Evolutionary conservation across 2,329 filamentous ascomycete species (phyloP), one percentile per base, ranked within the genome.

Genomic region (Neonectria coccinea): DNA sequence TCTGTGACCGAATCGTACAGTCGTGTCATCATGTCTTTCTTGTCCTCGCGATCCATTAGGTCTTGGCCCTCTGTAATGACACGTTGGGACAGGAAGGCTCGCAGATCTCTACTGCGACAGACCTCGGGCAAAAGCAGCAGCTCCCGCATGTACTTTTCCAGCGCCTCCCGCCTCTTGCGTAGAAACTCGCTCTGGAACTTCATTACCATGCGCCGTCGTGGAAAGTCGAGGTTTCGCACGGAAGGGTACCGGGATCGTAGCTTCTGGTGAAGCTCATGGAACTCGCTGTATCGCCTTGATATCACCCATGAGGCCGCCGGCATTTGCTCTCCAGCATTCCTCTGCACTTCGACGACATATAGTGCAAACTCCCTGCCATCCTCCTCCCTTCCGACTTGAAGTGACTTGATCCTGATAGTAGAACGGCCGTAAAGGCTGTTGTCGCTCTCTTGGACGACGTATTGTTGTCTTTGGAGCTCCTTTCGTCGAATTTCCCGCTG

Each of bases 1-100:
- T 99, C 96, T 1, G 95, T 92, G 22, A 99, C 95, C 0, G 95
- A 98, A 77, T 97, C 97, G 80, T 98, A 99, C 52, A 99, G 89
- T 5, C 96, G 90, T 1, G 93, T 94, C 68, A 99, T 96, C 77
- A 99, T 94, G 76, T 98, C 92, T 76, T 87, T 91, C 78, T 92
- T 92, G 72, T 88, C 88, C 58, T 91, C 88, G 7, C 83, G 84
- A 56, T 86, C 85, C 53, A 88, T 79, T 27, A 85, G 70, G 58
- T 87, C 82, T 59, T 89, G 86, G 18, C 87, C 86, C 58, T 87
- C 86, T 4, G 89, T 87, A 47, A 93, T 89, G 41, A 93, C 92
- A 64, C 93, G 93, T 71, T 96, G 94, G 0, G 95, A 98, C 25
- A 99, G 84, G 75, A 99, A 99, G 0, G 94, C 91, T 14, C 96